These are phyloP conservation scores for Citrus glauca DNA, from an alignment of 345 rosid species.

Conservation along the genomic window DNA sequence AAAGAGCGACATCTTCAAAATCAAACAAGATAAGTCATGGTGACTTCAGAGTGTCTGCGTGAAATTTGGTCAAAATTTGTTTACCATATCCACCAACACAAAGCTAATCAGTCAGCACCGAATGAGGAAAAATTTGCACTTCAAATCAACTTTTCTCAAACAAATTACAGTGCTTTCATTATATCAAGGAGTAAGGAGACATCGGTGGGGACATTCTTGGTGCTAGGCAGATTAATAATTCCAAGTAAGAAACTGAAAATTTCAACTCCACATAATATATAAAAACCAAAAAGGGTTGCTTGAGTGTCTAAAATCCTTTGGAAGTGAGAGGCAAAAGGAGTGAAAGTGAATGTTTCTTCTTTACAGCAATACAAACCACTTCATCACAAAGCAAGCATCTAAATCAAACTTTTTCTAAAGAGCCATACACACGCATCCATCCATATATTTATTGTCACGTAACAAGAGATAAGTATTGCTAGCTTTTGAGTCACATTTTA, in stretches of 20 bases:
- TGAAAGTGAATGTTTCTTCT: conserved; percentile 5
- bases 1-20: neutral
- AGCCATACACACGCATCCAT: conserved; percentile 20
- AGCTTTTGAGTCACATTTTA: conserved; percentile 1
- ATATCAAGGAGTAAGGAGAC: neutral
- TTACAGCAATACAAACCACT: conserved; percentile 14
- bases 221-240: neutral
- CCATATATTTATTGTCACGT: no score
- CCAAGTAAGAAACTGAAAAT: neutral
- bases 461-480: neutral
- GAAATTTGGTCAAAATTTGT: neutral
- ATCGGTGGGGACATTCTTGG: neutral
- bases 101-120: neutral
- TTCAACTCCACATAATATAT: neutral
- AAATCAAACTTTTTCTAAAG: conserved; percentile 16
- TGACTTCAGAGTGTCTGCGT: neutral
- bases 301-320: neutral
- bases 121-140: neutral
- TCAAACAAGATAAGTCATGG: neutral
- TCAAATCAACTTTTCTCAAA: neutral
- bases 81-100: neutral
- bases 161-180: neutral
- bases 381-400: conserved; percentile 27
- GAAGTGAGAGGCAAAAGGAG: neutral
- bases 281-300: neutral